Evolutionary conservation across 1,284 basidiomycete species (phyloP), one percentile per base, ranked within the genome.

Genomic region (Amylostereum chailletii): DNA sequence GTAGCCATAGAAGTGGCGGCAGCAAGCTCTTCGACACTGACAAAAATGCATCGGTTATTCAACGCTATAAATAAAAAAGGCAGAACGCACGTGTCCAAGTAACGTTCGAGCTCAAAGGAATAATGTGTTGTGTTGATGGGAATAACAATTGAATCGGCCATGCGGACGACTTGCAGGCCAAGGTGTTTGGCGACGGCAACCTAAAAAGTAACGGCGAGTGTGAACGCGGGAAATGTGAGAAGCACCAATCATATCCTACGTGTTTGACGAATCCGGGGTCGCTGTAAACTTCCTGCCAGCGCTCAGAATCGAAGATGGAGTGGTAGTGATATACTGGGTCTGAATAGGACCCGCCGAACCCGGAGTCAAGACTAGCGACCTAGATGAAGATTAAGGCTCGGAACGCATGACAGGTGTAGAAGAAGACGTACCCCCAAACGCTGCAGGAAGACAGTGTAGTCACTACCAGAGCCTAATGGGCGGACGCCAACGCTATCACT

Each of bases 381-480:
- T 79, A 45, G 4, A 40, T 41, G 6, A 34, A 38, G n/a, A 32
- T 29, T 48, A 38, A 47, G 36, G 6, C 33, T 34, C 36, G 52
- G 11, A 45, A 32, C 42, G 39, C 38, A 42, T 4, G 33, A 29
- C 27, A 26, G 19, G 19, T 19, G 19, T 19, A 19, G 19, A 36
- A 5, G 10, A 45, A 32, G 26, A 53, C 68, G 54, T 54, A 78
- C 76, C 37, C 77, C 77, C 47, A 78, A 64, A 45, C 70, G 67
- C 58, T 86, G 82, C 56, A 86, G 63, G 64, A 90, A 95, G n/a
- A 90, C 86, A 7, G 90, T 90, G 58, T 72, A 92, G 64, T 92
- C 89, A 50, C 75, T 85, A 30, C 88, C 79, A 26, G 77, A 79
- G 36, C 78, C 77, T 3, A 80, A 62, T 5, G 70, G 66, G 0